Conservation (phyloP, 2,329 filamentous ascomycete species). For the Tolypocladium capitatum region DNA sequence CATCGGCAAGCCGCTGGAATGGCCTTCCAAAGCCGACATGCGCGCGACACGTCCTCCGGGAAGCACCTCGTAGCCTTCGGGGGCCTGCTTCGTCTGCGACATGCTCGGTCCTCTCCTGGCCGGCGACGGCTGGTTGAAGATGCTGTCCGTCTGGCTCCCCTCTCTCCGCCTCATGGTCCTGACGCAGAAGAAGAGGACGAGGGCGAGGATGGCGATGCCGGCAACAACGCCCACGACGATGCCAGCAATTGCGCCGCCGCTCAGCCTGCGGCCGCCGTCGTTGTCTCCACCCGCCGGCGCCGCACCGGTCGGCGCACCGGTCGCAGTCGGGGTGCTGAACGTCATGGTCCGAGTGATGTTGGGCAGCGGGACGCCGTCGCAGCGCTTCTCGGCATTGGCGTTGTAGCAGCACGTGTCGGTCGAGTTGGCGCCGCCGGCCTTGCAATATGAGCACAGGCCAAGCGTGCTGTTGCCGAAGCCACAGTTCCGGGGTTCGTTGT, state of each 20-base stretch:
- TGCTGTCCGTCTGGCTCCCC: slow-evolving; percentile 52
- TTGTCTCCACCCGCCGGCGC: slow-evolving; percentile 11
- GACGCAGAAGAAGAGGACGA: slow-evolving; percentile 56
- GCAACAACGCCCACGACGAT: slow-evolving; percentile 72
- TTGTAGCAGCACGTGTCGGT: slow-evolving; percentile 93
- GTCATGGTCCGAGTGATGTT: slow-evolving; percentile 57
- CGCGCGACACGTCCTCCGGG: slow-evolving; percentile 83
- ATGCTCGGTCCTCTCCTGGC: slow-evolving; percentile 36
- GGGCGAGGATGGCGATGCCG: slow-evolving; percentile 55
- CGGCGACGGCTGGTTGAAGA: slow-evolving; percentile 84
- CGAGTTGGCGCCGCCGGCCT: slow-evolving; percentile 69
- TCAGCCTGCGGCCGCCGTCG: slow-evolving; percentile 34
- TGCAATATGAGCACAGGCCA: slow-evolving; percentile 81
- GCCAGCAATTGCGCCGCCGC: slow-evolving; percentile 81
- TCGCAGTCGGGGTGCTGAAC: slow-evolving; percentile 35
- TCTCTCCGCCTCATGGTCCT: slow-evolving; percentile 33
- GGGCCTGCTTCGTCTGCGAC: slow-evolving; percentile 21
- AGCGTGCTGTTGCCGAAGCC: slow-evolving; percentile 60
- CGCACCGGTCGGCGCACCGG: slow-evolving; percentile 14
- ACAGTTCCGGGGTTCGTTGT: slow-evolving; percentile 78
- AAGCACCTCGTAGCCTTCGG: slow-evolving; percentile 56
- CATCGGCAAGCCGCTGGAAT: slow-evolving; percentile 47
- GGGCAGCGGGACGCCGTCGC: slow-evolving; percentile 65
- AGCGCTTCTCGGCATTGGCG: slow-evolving; percentile 60
- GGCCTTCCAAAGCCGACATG: slow-evolving; percentile 85